These are phyloP conservation scores for Candida quercuum DNA, from an alignment of 805 yeast genomes.

Conservation along the genomic window DNA sequence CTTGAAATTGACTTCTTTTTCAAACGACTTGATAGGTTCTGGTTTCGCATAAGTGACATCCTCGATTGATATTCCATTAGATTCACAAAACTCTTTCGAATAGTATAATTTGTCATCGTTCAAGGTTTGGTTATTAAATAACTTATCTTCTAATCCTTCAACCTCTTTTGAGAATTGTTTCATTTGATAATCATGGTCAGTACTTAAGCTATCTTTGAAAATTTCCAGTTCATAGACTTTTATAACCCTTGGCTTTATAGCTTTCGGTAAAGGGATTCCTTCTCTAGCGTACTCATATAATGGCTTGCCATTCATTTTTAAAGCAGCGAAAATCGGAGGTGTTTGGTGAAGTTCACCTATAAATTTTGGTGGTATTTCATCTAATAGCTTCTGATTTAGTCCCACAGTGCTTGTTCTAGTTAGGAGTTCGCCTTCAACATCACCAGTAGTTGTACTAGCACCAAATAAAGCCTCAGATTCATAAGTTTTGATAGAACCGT, in stretches of 20 bases:
- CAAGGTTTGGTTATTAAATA: conserved; percentile 37
- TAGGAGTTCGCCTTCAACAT: conserved; percentile 79
- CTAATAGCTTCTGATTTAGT: conserved; percentile 45
- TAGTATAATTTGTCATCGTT: conserved; percentile 58
- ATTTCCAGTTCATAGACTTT: conserved; percentile 51
- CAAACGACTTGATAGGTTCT: conserved; percentile 27
- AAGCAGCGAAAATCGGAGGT: conserved; percentile 93
- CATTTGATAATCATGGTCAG: conserved; percentile 49
- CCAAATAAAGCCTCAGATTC: conserved; percentile 85
- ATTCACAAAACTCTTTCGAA: conserved; percentile 49
- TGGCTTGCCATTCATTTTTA: conserved; percentile 92
- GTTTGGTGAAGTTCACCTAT: conserved; percentile 81
- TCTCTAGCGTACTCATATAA: conserved; percentile 91
- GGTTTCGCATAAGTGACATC: conserved; percentile 36
- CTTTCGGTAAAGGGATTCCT: conserved; percentile 76
- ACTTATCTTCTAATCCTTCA: conserved; percentile 32
- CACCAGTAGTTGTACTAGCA: conserved; percentile 89
- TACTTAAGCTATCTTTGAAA: conserved; percentile 45
- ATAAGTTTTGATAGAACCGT: conserved; percentile 73
- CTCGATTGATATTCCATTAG: conserved; percentile 36
- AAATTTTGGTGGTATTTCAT: conserved; percentile 52
- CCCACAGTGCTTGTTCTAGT: conserved; percentile 37
- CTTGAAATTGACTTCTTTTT: conserved; percentile 35
- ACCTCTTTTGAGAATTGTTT: conserved; percentile 40
- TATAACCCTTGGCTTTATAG: conserved; percentile 75